phyloP scores from a whole-genome alignment of 257 asterid species.

The Gynochthodes officinalis region DNA sequence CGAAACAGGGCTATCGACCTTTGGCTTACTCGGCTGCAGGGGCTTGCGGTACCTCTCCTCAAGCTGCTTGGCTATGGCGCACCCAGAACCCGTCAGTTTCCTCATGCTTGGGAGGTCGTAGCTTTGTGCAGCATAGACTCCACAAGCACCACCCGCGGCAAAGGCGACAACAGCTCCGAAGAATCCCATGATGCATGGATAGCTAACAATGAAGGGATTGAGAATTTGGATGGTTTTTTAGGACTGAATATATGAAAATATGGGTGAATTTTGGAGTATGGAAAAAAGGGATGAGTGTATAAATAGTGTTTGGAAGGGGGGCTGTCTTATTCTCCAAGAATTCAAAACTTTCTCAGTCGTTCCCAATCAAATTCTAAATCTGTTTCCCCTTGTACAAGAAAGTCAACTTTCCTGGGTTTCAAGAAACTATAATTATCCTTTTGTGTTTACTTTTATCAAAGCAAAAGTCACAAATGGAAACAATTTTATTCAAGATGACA shows the following conservation, averaged over 20 bases:
- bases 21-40: neutral
- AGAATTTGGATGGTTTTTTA: neutral
- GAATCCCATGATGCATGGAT: neutral
- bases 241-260: neutral
- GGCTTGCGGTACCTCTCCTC: slow-evolving; percentile 4
- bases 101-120: slow-evolving; percentile 1
- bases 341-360: neutral
- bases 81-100: neutral
- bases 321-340: neutral
- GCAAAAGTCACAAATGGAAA: no score
- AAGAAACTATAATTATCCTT: no score
- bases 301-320: neutral
- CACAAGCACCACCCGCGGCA: slow-evolving; percentile 5
- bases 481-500: no score
- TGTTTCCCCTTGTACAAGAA: neutral
- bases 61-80: no score
- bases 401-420: no score
- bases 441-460: no score
- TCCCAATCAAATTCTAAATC: neutral
- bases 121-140: slow-evolving; percentile 5
- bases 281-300: no score
- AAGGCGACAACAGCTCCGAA: neutral
- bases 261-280: neutral
- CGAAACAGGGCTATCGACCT: neutral
- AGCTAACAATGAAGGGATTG: neutral